A percentile compares a stretch with the other conserved stretches of the same genome.
phyloP scores from a whole-genome alignment of 2,329 filamentous ascomycete species.

The Helminthosporium solani region DNA sequence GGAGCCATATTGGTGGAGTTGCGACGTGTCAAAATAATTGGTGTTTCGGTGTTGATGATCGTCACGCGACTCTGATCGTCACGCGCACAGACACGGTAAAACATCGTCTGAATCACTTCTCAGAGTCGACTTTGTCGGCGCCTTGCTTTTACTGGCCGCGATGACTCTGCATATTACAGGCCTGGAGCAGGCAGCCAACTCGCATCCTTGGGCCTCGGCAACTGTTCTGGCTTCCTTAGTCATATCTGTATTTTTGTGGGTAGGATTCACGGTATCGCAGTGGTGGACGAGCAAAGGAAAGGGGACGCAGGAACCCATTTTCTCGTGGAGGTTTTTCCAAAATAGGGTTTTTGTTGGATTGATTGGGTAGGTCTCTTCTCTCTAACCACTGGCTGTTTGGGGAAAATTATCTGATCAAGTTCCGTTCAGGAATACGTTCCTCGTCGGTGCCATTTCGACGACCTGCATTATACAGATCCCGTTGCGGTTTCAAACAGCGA shows the following conservation, averaged over 20 bases:
- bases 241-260: neutral
- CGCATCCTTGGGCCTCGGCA: constrained; percentile 4
- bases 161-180: constrained; percentile 7
- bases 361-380: constrained; percentile 3
- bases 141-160: neutral
- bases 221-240: constrained; percentile 2
- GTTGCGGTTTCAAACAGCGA: constrained; percentile 9
- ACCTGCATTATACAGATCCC: constrained; percentile 13
- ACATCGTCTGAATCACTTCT: no score
- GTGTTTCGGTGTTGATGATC: no score
- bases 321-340: constrained; percentile 10
- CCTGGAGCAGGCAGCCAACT: constrained; percentile 10
- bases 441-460: constrained; percentile 7
- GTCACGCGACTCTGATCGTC: no score
- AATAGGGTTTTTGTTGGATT: constrained; percentile 7
- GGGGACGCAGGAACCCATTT: constrained; percentile 3
- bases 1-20: no score
- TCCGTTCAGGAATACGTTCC: constrained; percentile 6
- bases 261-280: constrained; percentile 7
- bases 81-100: no score
- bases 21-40: no score
- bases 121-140: constrained; percentile 6
- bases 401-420: neutral
- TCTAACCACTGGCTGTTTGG: neutral
- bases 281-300: neutral